These are phyloP conservation scores for Chlorella vulgaris DNA, from an alignment of 139 green algal species.

Conservation along the genomic window DNA sequence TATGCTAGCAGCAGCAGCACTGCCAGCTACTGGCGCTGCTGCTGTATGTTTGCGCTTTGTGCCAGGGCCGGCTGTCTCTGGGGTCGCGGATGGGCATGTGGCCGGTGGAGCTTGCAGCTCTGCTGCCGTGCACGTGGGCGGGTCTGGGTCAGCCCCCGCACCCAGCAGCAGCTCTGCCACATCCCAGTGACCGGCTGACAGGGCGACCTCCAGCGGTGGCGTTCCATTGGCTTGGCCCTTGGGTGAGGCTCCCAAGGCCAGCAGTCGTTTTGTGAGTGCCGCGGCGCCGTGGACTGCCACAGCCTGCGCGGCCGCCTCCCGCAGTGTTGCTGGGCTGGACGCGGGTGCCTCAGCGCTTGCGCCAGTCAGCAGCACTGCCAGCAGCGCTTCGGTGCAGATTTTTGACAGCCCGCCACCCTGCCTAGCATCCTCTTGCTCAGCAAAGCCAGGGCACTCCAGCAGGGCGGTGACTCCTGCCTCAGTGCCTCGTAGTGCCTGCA, in stretches of 20 bases:
- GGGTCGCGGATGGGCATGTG: no score
- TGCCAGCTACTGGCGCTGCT: not conserved
- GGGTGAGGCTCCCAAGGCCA: not conserved
- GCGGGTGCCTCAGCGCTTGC: no score
- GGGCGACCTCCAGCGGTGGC: not conserved
- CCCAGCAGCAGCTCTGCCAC: conserved; percentile 8
- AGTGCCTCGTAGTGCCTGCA: not conserved
- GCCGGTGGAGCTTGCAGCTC: not conserved
- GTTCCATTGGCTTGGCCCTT: not conserved
- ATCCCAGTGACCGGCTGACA: conserved; percentile 20
- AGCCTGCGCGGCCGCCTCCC: not conserved
- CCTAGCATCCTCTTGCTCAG: not conserved
- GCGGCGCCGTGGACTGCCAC: not conserved
- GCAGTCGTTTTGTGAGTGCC: not conserved
- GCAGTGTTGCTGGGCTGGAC: not conserved
- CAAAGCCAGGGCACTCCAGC: not conserved
- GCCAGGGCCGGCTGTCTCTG: not conserved
- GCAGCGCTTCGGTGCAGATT: not conserved
- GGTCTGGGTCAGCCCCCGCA: not conserved
- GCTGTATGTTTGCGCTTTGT: conserved; percentile 6
- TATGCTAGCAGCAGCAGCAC: not conserved
- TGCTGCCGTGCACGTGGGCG: not conserved
- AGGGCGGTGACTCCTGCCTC: not conserved
- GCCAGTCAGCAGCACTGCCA: conserved; percentile 1
- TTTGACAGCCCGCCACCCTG: not conserved